A percentile compares a stretch with the other conserved stretches of the same genome.
Conservation (phyloP, 768 basidiomycete species). For the Psilocybe cyanescens region DNA sequence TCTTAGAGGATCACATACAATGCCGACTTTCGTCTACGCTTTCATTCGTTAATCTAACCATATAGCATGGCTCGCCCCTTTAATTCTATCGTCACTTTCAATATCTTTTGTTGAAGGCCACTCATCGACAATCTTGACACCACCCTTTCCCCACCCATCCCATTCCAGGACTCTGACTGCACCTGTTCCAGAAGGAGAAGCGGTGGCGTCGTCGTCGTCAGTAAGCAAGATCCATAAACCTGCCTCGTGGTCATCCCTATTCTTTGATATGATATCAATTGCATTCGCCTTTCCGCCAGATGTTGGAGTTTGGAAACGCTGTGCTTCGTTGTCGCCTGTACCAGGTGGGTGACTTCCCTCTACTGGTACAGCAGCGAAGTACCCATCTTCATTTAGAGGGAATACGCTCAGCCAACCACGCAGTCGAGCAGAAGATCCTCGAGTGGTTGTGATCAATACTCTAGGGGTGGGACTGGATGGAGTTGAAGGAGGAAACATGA, state of each 20-base stretch:
- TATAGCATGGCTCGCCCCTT: conserved; percentile 54
- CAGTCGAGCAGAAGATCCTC: conserved; percentile 38
- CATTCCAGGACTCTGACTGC: conserved; percentile 53
- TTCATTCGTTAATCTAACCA: conserved; percentile 42
- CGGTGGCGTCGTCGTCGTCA: conserved; percentile 45
- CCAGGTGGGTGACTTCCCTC: background rate
- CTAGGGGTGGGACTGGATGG: conserved; percentile 35
- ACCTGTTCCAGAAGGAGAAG: conserved; percentile 27
- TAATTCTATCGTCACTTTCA: conserved; percentile 30
- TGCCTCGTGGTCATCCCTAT: conserved; percentile 18
- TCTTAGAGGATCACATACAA: background rate
- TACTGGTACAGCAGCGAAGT: conserved; percentile 23
- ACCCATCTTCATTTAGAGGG: conserved; percentile 41
- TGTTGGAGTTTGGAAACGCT: conserved; percentile 48
- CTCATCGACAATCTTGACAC: conserved; percentile 41
- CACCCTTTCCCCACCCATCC: conserved; percentile 46
- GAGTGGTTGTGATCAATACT: conserved; percentile 51
- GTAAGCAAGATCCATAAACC: conserved; percentile 53
- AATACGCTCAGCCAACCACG: conserved; percentile 50
- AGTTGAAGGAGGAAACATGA: conserved; percentile 44
- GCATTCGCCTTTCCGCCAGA: conserved; percentile 58
- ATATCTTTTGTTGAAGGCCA: conserved; percentile 38
- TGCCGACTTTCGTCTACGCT: too few species aligned
- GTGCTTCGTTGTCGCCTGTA: conserved; percentile 27
- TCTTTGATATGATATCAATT: conserved; percentile 44